Evolutionary conservation across 352 stramenopile genomes (phyloP).

Genomic region (Globisporangium sylvaticum): DNA sequence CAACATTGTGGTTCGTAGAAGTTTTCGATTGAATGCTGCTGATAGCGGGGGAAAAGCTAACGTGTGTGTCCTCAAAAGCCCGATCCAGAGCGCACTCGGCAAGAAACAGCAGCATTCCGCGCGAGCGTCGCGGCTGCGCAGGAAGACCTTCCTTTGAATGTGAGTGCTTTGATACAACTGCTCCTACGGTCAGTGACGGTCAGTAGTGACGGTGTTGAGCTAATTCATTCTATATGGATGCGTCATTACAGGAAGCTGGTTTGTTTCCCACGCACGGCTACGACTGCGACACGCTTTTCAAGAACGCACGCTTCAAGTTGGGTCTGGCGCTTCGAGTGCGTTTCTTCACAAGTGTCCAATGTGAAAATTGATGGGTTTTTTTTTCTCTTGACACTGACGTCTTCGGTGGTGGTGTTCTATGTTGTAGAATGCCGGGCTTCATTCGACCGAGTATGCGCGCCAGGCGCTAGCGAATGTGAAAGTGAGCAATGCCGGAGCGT

Average conservation of each 20-base stretch:
- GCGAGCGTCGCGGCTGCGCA: conserved; percentile 62
- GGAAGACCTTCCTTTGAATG: conserved; percentile 48
- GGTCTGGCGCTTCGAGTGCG: conserved; percentile 61
- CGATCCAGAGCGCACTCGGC: conserved; percentile 58
- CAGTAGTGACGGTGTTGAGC: too few species aligned
- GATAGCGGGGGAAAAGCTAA: too few species aligned
- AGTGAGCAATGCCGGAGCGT: conserved; percentile 63
- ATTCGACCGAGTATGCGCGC: conserved; percentile 59
- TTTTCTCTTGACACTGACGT: neutral
- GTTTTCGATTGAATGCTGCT: too few species aligned
- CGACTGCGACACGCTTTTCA: conserved; percentile 73
- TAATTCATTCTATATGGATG: neutral
- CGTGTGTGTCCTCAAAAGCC: conserved; percentile 25
- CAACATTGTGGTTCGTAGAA: conserved; percentile 47
- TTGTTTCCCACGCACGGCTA: conserved; percentile 74
- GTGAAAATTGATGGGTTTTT: too few species aligned
- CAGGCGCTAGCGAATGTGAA: conserved; percentile 67
- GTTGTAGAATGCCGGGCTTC: conserved; percentile 53
- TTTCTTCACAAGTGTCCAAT: neutral
- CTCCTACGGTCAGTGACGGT: too few species aligned
- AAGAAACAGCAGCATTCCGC: conserved; percentile 65
- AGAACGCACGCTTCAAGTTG: conserved; percentile 79
- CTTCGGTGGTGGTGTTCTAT: neutral
- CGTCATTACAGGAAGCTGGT: conserved; percentile 43
- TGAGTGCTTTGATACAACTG: conserved; percentile 21